A percentile compares a stretch with the other conserved stretches of the same genome.
Evolutionary conservation across 2,329 filamentous ascomycete genomes (phyloP).

Genomic region (Leptosphaerulina australis): DNA sequence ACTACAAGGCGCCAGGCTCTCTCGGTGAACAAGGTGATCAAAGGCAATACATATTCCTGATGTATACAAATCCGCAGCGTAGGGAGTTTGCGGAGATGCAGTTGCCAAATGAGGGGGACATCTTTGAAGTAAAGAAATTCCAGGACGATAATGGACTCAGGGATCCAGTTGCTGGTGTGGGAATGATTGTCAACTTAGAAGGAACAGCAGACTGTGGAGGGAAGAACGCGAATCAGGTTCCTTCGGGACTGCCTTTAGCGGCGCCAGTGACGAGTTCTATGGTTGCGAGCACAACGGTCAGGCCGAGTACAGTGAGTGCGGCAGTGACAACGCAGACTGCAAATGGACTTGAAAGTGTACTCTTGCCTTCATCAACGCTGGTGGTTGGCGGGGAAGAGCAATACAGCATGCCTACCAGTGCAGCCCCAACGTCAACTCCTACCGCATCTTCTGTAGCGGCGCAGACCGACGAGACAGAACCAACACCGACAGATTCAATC

Average conservation of each 20-base stretch:
- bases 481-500: neutral
- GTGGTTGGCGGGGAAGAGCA: neutral
- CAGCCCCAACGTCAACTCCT: neutral
- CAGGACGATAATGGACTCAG: constrained; percentile 38
- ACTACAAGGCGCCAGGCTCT: constrained; percentile 41
- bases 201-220: constrained; percentile 29
- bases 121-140: constrained; percentile 39
- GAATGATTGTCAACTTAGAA: constrained; percentile 44
- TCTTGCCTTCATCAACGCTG: neutral
- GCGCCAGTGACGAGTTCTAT: constrained; percentile 1
- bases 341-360: neutral
- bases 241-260: neutral
- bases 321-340: neutral
- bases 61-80: constrained; percentile 39
- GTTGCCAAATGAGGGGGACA: constrained; percentile 32
- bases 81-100: constrained; percentile 30
- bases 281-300: neutral
- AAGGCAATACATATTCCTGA: constrained; percentile 41
- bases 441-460: neutral
- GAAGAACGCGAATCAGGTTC: neutral
- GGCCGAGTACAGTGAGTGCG: neutral
- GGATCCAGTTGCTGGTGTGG: constrained; percentile 38
- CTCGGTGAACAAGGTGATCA: constrained; percentile 41
- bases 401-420: neutral
- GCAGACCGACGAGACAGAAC: neutral